Conservation (phyloP, 2,329 filamentous ascomycete species). For the Ophiostoma piceae region DNA sequence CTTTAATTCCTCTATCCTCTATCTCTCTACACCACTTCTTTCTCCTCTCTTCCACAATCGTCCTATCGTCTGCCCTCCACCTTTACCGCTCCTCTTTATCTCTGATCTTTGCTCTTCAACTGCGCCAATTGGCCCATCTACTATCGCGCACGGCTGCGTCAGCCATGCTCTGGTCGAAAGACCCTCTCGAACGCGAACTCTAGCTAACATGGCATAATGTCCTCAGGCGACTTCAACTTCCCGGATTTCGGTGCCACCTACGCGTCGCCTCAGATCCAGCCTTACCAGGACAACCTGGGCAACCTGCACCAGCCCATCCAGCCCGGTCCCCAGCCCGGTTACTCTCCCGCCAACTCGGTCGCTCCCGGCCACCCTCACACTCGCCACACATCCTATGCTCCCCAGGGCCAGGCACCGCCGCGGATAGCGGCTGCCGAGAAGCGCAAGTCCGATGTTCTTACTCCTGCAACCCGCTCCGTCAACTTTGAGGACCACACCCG, state of each 20-base stretch:
- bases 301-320: constrained; percentile 46
- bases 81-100: constrained; percentile 1
- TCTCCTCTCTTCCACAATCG: neutral
- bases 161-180: constrained; percentile 23
- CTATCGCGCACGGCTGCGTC: constrained; percentile 22
- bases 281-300: constrained; percentile 41
- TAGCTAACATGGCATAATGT: constrained; percentile 45
- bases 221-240: constrained; percentile 54
- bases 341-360: constrained; percentile 31
- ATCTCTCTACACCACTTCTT: neutral
- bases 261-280: constrained; percentile 45
- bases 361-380: constrained; percentile 33
- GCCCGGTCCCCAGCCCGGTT: constrained; percentile 45
- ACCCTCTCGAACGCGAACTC: neutral
- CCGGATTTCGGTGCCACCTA: constrained; percentile 51
- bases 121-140: constrained; percentile 24
- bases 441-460: constrained; percentile 42
- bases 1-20: neutral
- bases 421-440: constrained; percentile 37
- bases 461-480: constrained; percentile 41
- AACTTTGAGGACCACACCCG: constrained; percentile 67
- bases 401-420: constrained; percentile 31
- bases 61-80: neutral
- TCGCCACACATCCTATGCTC: constrained; percentile 29
- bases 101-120: neutral